Evolutionary conservation across 2,329 filamentous ascomycete genomes (phyloP), one percentile per base, ranked within the genome.

Genomic region (Scedosporium apiospermum): DNA sequence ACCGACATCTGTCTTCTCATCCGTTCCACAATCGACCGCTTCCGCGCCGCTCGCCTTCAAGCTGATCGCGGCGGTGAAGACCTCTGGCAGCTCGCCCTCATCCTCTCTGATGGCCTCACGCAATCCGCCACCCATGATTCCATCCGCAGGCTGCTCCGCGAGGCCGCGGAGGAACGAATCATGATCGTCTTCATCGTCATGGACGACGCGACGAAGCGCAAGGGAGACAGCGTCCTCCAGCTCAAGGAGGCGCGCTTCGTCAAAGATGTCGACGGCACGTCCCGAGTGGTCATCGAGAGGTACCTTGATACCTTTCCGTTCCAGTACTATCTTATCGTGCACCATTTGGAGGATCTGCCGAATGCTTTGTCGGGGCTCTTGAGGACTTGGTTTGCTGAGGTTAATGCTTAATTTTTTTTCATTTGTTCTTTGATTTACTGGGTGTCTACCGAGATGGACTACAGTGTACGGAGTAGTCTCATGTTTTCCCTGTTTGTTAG

Each of bases 151-250:
- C 81, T 98, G 23, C 86, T 99, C 10, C 83, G 95, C 9, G 88
- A 93, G 74, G 93, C 95, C 1, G 87, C 92, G 70, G 93, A 97
- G 74, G 91, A 97, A 76, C 83, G 92, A 16, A 96, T 99, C 71
- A 97, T 99, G 91, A 87, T 98, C 66, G 93, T 99, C 5, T 99
- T 99, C 73, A 91, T 99, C 69, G 89, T 99, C 69, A 91, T 99
- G 71, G 95, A 99, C 77, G 82, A 85, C 68, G 78, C 76, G 21
- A 69, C 70, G 38, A 58, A 51, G 57, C 26, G 44, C 26, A 73
- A 72, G 66, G 74, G 73, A 67, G 82, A 85, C 65, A 89, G 87
- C 69, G 96, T 99, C 65, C 76, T 98, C 69, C 92, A 97, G 72
- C 81, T 98, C 69, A 91, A 92, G 73, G 88, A 92, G 74, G 93